Evolutionary conservation across 177 flowering plant species (phyloP), one percentile per base, ranked within the genome.

Genomic region (Tripterygium wilfordii): DNA sequence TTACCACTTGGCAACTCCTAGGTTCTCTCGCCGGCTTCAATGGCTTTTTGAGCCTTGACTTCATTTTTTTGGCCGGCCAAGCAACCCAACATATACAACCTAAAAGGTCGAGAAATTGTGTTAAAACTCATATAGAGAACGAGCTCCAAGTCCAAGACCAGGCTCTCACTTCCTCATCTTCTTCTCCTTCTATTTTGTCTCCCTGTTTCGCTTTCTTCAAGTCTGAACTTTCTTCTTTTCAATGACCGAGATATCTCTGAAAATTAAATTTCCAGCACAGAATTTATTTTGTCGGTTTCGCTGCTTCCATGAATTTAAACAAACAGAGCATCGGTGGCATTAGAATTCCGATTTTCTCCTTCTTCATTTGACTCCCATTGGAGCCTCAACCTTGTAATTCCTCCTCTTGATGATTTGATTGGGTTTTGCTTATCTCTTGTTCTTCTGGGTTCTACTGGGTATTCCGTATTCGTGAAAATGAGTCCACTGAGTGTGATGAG

Each of bases 401-500:
- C 40, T 23, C 27, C 13, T 27, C 25, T 5, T 3, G 22, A 5
- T 8, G 1, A 8, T 51, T 2, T 8, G 1, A 12, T 30, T 4
- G 13, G 0, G 38, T 10, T 15, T 17, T 48, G 7, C 29, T 13
- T 32, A 15, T 17, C 22, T 27, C 16, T 40, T 27, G 24, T 25
- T 31, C 49, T 17, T 7, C 1, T 2, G 5, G 22, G 0, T 35
- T 23, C 35, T 41, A 50, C 25, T 29, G 49, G 23, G 14, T 19
- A 24, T 10, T 36, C 26, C 30, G 53, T 29, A 1, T 15, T 22
- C 6, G 19, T 15, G 4, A 57, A 37, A 31, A 72, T 76, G 80
- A 57, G 63, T 49, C 58, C 39, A 62, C 53, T 69, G 28, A 31
- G 64, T 49, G 63, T 49, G 17, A 31, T 70, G 18, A 14, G 18